Conservation (phyloP, 495 filamentous ascomycete species). For the Pyrenula massariospora region DNA sequence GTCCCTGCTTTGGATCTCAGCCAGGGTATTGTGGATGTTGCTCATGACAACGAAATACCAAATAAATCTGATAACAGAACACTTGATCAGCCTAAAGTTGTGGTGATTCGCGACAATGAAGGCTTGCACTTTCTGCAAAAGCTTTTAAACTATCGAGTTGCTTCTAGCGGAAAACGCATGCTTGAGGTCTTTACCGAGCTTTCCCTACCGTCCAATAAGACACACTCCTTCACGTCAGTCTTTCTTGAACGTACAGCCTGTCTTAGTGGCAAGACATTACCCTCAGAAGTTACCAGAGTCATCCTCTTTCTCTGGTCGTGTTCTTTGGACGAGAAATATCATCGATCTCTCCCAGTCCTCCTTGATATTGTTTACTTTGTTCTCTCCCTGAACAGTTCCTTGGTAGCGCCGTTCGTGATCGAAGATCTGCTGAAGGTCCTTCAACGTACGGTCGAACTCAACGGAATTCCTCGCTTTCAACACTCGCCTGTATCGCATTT, state of each 20-base stretch:
- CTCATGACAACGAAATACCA: neutral
- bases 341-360: slow-evolving; percentile 45
- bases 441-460: slow-evolving; percentile 44
- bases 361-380: slow-evolving; percentile 42
- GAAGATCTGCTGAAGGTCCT: slow-evolving; percentile 40
- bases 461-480: slow-evolving; percentile 39
- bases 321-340: slow-evolving; percentile 49
- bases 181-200: slow-evolving; percentile 39
- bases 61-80: neutral
- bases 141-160: slow-evolving; percentile 43
- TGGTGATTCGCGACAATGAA: neutral
- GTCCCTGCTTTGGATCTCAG: slow-evolving; percentile 12
- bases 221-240: slow-evolving; percentile 41
- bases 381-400: slow-evolving; percentile 34
- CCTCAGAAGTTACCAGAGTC: slow-evolving; percentile 37
- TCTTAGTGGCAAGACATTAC: slow-evolving; percentile 31
- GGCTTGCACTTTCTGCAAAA: slow-evolving; percentile 38
- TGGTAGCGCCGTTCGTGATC: slow-evolving; percentile 33
- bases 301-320: slow-evolving; percentile 50
- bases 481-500: slow-evolving; percentile 29
- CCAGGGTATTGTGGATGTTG: neutral
- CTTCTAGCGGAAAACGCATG: slow-evolving; percentile 33
- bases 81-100: neutral
- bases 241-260: slow-evolving; percentile 40
- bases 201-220: slow-evolving; percentile 42